A percentile compares a stretch with the other conserved stretches of the same genome.
phyloP scores from a whole-genome alignment of 768 basidiomycete species.

The Termitomyces sp. region DNA sequence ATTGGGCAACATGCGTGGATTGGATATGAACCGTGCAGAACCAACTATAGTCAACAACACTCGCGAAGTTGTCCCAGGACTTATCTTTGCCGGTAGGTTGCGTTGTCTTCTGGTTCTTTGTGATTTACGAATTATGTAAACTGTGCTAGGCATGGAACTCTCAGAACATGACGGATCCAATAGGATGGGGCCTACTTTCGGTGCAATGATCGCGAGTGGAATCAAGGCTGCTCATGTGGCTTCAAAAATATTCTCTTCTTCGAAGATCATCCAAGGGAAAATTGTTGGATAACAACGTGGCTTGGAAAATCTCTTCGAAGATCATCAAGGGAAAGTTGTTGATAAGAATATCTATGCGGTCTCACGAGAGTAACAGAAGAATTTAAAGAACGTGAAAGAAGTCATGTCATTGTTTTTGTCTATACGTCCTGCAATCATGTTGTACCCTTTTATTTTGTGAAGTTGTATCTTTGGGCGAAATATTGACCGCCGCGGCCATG shows the following conservation, averaged over 20 bases:
- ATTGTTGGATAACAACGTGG: constrained; percentile 48
- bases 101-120: background rate
- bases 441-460: background rate
- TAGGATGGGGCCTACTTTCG: constrained; percentile 76
- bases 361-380: background rate
- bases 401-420: background rate
- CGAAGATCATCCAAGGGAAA: constrained; percentile 48
- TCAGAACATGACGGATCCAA: constrained; percentile 77
- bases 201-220: constrained; percentile 75
- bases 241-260: constrained; percentile 42
- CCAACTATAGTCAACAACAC: constrained; percentile 76
- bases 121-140: background rate
- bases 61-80: constrained; percentile 69
- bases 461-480: too few relatives aligned
- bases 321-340: constrained; percentile 53
- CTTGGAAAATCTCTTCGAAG: constrained; percentile 42
- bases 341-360: constrained; percentile 14
- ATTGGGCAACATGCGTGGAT: constrained; percentile 73
- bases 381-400: background rate
- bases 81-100: constrained; percentile 63
- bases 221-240: constrained; percentile 68
- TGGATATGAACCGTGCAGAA: constrained; percentile 81
- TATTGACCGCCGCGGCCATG: too few relatives aligned
- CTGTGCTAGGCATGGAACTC: constrained; percentile 64
- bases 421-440: too few relatives aligned